Evolutionary conservation across 495 filamentous ascomycete genomes (phyloP), one percentile per base, ranked within the genome.

Genomic region (Aspergillus nanangensis): DNA sequence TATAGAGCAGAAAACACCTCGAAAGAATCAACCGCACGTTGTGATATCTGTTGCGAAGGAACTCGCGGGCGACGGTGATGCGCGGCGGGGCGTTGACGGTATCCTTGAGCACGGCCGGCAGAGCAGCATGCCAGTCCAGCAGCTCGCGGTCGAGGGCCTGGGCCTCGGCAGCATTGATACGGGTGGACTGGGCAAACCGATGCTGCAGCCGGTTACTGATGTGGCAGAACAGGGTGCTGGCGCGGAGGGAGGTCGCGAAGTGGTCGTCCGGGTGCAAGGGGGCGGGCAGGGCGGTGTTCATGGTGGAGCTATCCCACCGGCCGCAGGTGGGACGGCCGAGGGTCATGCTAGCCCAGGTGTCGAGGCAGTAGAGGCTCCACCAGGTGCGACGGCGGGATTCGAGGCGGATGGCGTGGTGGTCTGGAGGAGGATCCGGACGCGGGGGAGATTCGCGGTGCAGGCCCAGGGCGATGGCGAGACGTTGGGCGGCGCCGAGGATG

Each of bases 291-390:
- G 17, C n/a, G 13, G 37, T 48, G 29, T 48, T 41, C 45, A 48
- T 48, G 11, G 36, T 48, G 10, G 17, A 15, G 14, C 27, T 35
- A 19, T 48, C 37, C 45, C 45, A 48, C 21, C 45, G 36, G 2
- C 45, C 45, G 27, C 37, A 48, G 19, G 37, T 48, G 1, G 82
- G 82, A 20, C 82, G 70, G 14, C 82, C 82, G 48, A 82, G 75
- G 14, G 81, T 84, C 11, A 78, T 84, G 8, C 71, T 76, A 4
- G 77, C 82, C 80, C 82, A 86, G 3, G 82, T 80, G 60, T 86
- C 82, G 20, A 86, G 71, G 68, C 79, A 84, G 67, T 82, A 81
- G 39, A 85, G 61, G 47, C 71, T 79, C 83, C 81, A 85, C 83
- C 83, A 87, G 22, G 81, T 83, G 38, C 82, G 69, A 32, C 81